phyloP scores from a whole-genome alignment of 495 filamentous ascomycete species.

The Neurospora sp. region DNA sequence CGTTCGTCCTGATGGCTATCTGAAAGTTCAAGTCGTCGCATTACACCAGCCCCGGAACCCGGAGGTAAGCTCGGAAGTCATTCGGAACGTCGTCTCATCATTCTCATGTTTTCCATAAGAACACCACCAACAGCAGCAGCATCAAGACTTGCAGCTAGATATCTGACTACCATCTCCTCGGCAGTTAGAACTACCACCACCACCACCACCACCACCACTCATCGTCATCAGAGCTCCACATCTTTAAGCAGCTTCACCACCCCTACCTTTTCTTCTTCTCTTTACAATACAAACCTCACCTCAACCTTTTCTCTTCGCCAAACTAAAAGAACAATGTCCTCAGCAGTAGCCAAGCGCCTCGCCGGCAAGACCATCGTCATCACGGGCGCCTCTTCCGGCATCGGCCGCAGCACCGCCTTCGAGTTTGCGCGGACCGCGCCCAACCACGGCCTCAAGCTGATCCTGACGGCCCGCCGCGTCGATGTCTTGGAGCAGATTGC shows the following conservation, averaged over 20 bases:
- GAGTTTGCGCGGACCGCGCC: constrained; percentile 89
- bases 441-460: constrained; percentile 60
- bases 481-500: constrained; percentile 70
- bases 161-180: background rate
- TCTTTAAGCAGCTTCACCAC: background rate
- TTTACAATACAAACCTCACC: background rate
- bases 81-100: background rate
- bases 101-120: background rate
- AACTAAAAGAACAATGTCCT: constrained; percentile 47
- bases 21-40: background rate
- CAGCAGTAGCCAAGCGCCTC: constrained; percentile 66
- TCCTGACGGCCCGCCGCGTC: constrained; percentile 76
- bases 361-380: constrained; percentile 89
- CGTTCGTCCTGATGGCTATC: background rate
- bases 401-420: constrained; percentile 73
- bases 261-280: background rate
- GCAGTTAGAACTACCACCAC: background rate
- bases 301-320: background rate
- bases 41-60: background rate
- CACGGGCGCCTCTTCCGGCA: constrained; percentile 90
- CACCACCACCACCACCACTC: background rate
- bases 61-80: background rate
- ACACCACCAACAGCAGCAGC: background rate
- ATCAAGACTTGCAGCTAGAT: background rate
- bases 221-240: background rate